These are phyloP conservation scores for Volutella citrinella DNA, from an alignment of 2,329 filamentous ascomycete species.

Conservation along the genomic window DNA sequence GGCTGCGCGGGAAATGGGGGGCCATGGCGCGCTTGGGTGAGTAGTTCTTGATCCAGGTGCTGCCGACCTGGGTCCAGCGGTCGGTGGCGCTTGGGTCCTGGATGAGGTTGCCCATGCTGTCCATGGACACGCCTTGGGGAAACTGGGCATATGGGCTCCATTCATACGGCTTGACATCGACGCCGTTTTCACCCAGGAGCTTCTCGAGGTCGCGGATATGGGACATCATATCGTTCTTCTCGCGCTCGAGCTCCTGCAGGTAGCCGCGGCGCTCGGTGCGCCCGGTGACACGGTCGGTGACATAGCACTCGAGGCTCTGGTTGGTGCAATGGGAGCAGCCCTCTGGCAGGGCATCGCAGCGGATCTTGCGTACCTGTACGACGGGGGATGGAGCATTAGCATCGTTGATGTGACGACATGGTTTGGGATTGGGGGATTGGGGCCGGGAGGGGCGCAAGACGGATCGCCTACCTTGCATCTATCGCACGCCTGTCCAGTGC, in stretches of 20 bases:
- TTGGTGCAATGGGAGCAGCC: constrained; percentile 80
- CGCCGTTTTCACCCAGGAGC: constrained; percentile 57
- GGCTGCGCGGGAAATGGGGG: constrained; percentile 29
- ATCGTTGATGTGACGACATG: neutral
- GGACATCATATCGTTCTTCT: constrained; percentile 64
- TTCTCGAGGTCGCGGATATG: constrained; percentile 68
- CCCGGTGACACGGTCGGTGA: constrained; percentile 83
- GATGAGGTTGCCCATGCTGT: constrained; percentile 23
- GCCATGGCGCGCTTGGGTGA: constrained; percentile 17
- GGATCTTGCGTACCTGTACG: constrained; percentile 73
- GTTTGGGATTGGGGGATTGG: constrained; percentile 5
- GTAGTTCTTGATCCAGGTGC: constrained; percentile 34
- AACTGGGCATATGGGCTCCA: constrained; percentile 28
- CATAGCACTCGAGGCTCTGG: constrained; percentile 74
- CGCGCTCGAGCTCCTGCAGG: constrained; percentile 70
- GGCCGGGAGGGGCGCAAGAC: too few species aligned
- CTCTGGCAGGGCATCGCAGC: constrained; percentile 76
- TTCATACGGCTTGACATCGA: constrained; percentile 56
- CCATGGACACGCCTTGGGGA: constrained; percentile 21
- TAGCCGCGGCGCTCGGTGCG: constrained; percentile 77
- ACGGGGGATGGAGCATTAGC: constrained; percentile 9
- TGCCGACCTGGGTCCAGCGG: constrained; percentile 31
- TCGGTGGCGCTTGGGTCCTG: constrained; percentile 22
- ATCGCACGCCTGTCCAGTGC: constrained; percentile 84
- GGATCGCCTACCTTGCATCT: constrained; percentile 78